A percentile compares a stretch with the other conserved stretches of the same genome.
Evolutionary conservation across 192 early-diverging fungal genomes (phyloP).

Genomic region (Lobosporangium transversale): DNA sequence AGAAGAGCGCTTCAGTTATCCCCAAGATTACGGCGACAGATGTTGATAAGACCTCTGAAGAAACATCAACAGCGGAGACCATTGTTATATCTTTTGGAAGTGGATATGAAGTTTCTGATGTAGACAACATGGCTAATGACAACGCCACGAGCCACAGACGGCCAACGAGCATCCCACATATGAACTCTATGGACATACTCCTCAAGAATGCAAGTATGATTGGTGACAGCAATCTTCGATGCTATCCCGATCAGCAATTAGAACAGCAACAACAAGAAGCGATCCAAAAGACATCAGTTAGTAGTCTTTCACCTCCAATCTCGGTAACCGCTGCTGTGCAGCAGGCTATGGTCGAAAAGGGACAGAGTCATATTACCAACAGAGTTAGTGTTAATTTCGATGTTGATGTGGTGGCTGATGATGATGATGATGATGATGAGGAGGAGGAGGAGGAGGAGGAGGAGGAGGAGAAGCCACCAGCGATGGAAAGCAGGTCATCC

Average conservation of each 20-base stretch:
- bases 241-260: conserved; percentile 15
- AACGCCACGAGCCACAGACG: background rate
- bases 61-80: background rate
- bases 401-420: too few relatives aligned
- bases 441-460: too few relatives aligned
- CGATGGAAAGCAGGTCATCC: background rate
- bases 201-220: conserved; percentile 38
- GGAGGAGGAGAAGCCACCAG: too few relatives aligned
- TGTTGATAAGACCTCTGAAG: background rate
- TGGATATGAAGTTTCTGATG: background rate
- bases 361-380: too few relatives aligned
- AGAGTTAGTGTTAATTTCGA: too few relatives aligned
- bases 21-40: background rate
- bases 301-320: background rate
- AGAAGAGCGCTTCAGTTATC: too few relatives aligned
- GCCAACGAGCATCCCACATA: conserved; percentile 20
- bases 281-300: background rate
- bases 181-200: conserved; percentile 46
- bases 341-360: too few relatives aligned
- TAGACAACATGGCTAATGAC: background rate
- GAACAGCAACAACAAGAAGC: background rate
- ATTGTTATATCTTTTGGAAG: background rate
- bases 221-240: conserved; percentile 45
- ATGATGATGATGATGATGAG: too few relatives aligned
- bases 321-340: background rate